These are phyloP conservation scores for Gynochthodes officinalis DNA, from an alignment of 257 asterid species.

Conservation along the genomic window DNA sequence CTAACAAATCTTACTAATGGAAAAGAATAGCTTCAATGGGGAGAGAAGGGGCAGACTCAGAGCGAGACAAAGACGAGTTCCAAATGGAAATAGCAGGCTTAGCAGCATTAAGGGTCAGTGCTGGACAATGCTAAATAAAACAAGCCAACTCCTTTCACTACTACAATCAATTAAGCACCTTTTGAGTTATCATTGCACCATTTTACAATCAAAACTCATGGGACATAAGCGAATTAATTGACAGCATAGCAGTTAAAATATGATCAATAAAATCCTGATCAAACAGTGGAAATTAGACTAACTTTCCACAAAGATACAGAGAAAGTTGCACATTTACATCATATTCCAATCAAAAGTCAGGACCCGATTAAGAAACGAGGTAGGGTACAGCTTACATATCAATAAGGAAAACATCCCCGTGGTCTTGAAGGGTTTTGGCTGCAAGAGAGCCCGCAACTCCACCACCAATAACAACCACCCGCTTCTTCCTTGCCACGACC, in stretches of 20 bases:
- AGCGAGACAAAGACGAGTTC: neutral
- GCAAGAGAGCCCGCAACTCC: constrained; percentile 69
- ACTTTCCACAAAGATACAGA: neutral
- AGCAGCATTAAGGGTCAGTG: neutral
- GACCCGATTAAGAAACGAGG: neutral
- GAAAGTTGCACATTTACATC: neutral
- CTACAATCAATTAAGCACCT: neutral
- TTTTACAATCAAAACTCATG: neutral
- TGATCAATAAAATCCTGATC: neutral
- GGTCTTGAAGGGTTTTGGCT: constrained; percentile 61
- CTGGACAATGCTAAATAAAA: too few relatives aligned
- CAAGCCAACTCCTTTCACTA: neutral
- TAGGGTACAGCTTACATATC: constrained; percentile 51
- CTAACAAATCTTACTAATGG: neutral
- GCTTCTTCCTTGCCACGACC: constrained; percentile 39
- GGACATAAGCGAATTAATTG: neutral
- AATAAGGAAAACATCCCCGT: constrained; percentile 59
- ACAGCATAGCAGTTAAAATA: neutral
- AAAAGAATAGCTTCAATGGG: neutral
- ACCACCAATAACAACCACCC: constrained; percentile 80
- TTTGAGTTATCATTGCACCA: neutral
- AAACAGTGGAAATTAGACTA: neutral
- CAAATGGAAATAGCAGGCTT: neutral
- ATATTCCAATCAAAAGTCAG: neutral
- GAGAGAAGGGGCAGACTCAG: neutral